Percentiles rank a stretch among this genome's conserved stretches.
These are phyloP conservation scores for Cladosporium sp. DNA, from an alignment of 2,329 filamentous ascomycete genomes.

Conservation along the genomic window DNA sequence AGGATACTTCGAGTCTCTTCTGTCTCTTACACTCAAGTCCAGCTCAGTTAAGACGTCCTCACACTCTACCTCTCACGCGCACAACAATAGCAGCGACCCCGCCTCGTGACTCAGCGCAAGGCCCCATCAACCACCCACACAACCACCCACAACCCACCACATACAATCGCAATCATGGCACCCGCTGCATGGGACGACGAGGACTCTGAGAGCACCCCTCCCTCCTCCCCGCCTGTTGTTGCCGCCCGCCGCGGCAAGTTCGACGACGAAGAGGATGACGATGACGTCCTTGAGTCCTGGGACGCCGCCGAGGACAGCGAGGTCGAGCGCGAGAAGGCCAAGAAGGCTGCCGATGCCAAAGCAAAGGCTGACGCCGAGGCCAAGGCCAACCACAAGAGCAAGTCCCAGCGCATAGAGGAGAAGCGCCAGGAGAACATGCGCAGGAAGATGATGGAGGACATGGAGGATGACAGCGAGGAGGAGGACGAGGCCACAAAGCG, in stretches of 20 bases:
- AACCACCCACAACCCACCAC: background rate
- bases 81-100: conserved; percentile 14
- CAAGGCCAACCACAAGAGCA: conserved; percentile 87
- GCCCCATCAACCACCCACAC: background rate
- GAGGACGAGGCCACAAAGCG: conserved; percentile 74
- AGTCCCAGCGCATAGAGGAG: conserved; percentile 82
- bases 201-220: conserved; percentile 57
- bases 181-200: conserved; percentile 49
- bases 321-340: conserved; percentile 91
- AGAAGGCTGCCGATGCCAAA: conserved; percentile 82
- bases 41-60: conserved; percentile 2
- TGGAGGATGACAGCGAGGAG: conserved; percentile 60
- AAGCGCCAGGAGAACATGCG: conserved; percentile 62
- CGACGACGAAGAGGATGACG: conserved; percentile 89
- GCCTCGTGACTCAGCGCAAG: conserved; percentile 19
- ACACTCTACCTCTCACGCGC: background rate
- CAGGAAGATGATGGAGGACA: conserved; percentile 59
- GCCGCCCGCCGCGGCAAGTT: conserved; percentile 58
- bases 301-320: conserved; percentile 96
- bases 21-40: background rate
- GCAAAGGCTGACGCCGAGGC: conserved; percentile 87
- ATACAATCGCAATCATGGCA: conserved; percentile 38
- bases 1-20: background rate
- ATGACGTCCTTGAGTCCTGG: conserved; percentile 92
- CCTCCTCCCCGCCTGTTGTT: conserved; percentile 50